phyloP scores from a whole-genome alignment of 371 early-diverging fungal species.

The Mortierella sp. region DNA sequence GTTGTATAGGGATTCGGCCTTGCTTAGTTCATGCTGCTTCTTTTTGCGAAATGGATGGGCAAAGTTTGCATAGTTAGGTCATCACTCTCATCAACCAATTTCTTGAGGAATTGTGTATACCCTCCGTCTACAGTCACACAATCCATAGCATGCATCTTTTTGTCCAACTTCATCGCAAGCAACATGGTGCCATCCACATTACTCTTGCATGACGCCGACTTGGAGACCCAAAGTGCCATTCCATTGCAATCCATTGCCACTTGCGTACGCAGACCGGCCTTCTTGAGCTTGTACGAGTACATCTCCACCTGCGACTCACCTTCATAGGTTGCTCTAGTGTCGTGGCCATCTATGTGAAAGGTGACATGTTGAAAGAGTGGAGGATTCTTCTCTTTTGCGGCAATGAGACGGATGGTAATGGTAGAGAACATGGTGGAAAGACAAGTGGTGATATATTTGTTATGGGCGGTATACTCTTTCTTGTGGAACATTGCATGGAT shows the following conservation, averaged over 20 bases:
- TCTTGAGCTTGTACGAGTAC: conserved; percentile 54
- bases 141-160: conserved; percentile 4
- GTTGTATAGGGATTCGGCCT: not conserved
- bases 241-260: conserved; percentile 52
- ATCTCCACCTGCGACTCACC: not conserved
- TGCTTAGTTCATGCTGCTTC: not conserved
- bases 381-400: conserved; percentile 10
- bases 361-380: conserved; percentile 18
- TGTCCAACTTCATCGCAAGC: not conserved
- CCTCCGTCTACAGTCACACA: conserved; percentile 19
- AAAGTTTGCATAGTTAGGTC: not conserved
- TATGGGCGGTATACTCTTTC: not conserved
- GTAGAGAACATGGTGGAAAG: conserved; percentile 12
- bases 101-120: conserved; percentile 1
- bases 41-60: conserved; percentile 10
- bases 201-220: conserved; percentile 61
- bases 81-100: not conserved
- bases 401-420: not conserved
- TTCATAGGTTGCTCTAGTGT: conserved; percentile 3
- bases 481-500: not conserved
- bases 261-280: conserved; percentile 43
- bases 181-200: conserved; percentile 6
- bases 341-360: conserved; percentile 14
- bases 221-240: conserved; percentile 65
- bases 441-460: not conserved